phyloP scores from a whole-genome alignment of 2,329 filamentous ascomycete genomes.

The Fusarium dlaminii region DNA sequence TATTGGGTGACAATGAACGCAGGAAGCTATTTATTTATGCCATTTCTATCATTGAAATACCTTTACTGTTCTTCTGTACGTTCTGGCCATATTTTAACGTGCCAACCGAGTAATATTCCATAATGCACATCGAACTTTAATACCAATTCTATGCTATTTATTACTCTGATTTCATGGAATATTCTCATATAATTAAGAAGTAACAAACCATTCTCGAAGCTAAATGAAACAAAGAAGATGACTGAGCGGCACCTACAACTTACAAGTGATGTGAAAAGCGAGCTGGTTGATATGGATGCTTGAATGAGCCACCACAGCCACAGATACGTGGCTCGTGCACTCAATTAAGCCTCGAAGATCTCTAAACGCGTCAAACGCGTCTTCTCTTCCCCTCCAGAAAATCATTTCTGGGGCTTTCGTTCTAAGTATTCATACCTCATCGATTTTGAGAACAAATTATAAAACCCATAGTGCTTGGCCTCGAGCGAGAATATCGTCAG shows the following conservation, averaged over 20 bases:
- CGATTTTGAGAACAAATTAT: background rate
- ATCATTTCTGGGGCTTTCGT: background rate
- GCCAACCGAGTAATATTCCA: background rate
- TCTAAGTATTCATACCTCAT: background rate
- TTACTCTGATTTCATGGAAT: background rate
- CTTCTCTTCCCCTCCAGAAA: background rate
- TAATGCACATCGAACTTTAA: background rate
- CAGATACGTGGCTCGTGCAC: background rate
- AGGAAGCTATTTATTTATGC: background rate
- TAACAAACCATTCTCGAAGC: background rate
- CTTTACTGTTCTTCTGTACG: background rate
- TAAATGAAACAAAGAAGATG: background rate
- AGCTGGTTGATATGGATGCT: background rate
- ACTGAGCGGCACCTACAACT: background rate
- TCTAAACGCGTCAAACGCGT: slow-evolving; percentile 34
- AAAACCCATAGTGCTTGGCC: background rate
- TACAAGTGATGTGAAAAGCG: background rate
- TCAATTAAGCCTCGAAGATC: slow-evolving; percentile 17
- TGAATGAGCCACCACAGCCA: slow-evolving; percentile 1
- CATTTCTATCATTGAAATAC: background rate
- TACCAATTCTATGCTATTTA: background rate
- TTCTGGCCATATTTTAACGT: background rate
- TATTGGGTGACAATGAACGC: background rate
- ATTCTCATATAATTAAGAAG: background rate
- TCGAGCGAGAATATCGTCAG: slow-evolving; percentile 36